phyloP scores from a whole-genome alignment of 2,329 filamentous ascomycete genomes.

The Phaeosphaeria sp. region DNA sequence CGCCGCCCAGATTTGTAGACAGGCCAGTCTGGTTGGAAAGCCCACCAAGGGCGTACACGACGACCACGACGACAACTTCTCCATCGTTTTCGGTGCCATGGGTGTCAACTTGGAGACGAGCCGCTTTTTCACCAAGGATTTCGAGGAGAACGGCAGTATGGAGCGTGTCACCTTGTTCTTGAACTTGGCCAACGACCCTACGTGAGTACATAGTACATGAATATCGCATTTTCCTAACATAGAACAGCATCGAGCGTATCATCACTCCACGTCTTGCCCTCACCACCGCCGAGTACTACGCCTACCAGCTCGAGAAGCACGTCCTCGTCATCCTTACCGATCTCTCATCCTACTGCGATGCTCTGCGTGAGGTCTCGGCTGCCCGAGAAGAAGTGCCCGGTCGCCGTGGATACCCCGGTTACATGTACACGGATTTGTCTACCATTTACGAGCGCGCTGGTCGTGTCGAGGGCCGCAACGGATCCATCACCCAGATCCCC shows the following conservation, averaged over 20 bases:
- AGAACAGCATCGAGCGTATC: conserved; percentile 90
- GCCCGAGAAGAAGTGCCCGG: conserved; percentile 98
- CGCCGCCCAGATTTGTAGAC: conserved; percentile 96
- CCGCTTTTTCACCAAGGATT: conserved; percentile 97
- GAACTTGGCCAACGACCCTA: conserved; percentile 98
- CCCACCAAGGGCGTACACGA: conserved; percentile 97
- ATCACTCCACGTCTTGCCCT: conserved; percentile 98
- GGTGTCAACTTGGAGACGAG: conserved; percentile 99
- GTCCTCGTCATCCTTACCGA: conserved; percentile 98
- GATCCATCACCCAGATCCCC: conserved; percentile 98
- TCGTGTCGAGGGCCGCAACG: conserved; percentile 94
- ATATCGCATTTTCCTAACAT: conserved; percentile 21
- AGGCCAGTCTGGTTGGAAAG: conserved; percentile 89
- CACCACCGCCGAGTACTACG: conserved; percentile 99
- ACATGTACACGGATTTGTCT: conserved; percentile 99
- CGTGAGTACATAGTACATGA: conserved; percentile 65
- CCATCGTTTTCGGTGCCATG: conserved; percentile 99
- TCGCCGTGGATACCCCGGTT: conserved; percentile 99
- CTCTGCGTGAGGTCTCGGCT: conserved; percentile 96
- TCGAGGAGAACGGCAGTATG: conserved; percentile 98
- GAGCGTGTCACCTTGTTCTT: conserved; percentile 97
- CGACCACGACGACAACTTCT: conserved; percentile 98
- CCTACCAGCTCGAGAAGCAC: conserved; percentile 99
- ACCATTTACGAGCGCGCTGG: conserved; percentile 99
- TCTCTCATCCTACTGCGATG: conserved; percentile 97